Base-by-base conservation (phyloP, 2,329 filamentous ascomycete species). In the Pleomassaria siparia region DNA sequence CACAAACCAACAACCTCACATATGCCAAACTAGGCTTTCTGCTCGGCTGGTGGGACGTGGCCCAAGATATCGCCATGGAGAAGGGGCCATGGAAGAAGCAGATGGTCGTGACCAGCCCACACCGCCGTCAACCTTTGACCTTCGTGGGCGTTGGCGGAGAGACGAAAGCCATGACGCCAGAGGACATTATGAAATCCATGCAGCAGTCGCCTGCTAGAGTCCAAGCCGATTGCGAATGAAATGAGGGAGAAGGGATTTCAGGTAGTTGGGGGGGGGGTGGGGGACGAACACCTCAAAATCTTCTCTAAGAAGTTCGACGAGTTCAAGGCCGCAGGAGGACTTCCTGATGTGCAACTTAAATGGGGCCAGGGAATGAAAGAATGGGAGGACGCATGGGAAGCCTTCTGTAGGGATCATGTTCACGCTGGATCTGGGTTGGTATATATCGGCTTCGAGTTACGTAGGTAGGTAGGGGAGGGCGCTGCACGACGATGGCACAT, bases 1-100 rank as follows among this genome's bases (percentile, higher is more conserved):
- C 0, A 64, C 59, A 18, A n/a, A 64, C 58, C 13, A 64, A 62
- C 45, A 64, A 64, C 29, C 40, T 63, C 22, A 53, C 55, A 8
- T 66, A 64, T 33, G 63, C 63, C 16, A 55, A 53, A 30, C 15
- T 56, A 12, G 67, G 63, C 21, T 46, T 55, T 16, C 6, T 65
- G 16, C 42, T 63, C 20, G 56, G 58, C 24, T 70, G 71, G 70
- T 80, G 76, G 75, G 67, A 73, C 50, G 59, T 72, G 2, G 53
- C 69, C 0, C 55, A 73, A 9, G 71, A 75, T 35, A 54, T 79
- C 3, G 51, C 63, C 20, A 65, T 79, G 24, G 51, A 63, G 53
- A 0, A 44, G 55, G 18, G 66, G 62, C 4, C 40, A 49, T 30
- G 29, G 5, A 50, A 47, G 18, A 40, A 51, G 20, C 69, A 76